Base-by-base conservation (phyloP, 2,329 filamentous ascomycete genomes). In the Graphiopsis chlorocephala region DNA sequence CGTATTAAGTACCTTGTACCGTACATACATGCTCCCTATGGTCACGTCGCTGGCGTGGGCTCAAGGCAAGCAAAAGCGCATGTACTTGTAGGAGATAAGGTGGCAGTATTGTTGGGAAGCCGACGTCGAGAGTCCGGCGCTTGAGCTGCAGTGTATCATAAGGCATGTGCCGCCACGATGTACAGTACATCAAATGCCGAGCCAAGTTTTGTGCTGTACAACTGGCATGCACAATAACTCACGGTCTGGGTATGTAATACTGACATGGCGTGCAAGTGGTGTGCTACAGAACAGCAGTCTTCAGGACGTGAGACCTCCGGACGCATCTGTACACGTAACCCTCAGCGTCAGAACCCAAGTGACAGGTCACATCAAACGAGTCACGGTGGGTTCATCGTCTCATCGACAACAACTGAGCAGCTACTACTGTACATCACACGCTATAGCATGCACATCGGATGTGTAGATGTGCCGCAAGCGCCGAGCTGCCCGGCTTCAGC, bases 401-500 rank as follows among this genome's bases (percentile, higher is more conserved):
- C 17, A 6, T 20, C 23, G 47, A 48, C 52, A 23, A 25, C 11
- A 33, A 35, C n/a, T 29, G 28, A 28, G 23, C 35, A 20, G 20
- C 31, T 35, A 38, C 55, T n/a, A 33, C 28, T 48, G 10, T 25
- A 23, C 5, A n/a, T 4, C 20, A 31, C 23, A 7, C 53, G 26
- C 53, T 57, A 14, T 58, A 58, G 29, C 23, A 15, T 50, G 26
- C 23, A 15, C 47, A 26, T 50, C 47, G 47, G 35, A 29, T 20
- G 48, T 28, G 17, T n/a, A 29, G 33, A 58, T 58, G 35, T 58
- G 55, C 55, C 55, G 55, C 55, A 58, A 58, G 55, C 55, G 55
- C 55, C 33, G 55, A 45, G 35, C 15, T 31, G 50, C 28, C 31
- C 28, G 55, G 55, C 29, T 25, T 45, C 31, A 38, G 53, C 17